Evolutionary conservation across 352 stramenopile species (phyloP), one percentile per base, ranked within the genome.

Genomic region (Phytophthora fragariaefolia): DNA sequence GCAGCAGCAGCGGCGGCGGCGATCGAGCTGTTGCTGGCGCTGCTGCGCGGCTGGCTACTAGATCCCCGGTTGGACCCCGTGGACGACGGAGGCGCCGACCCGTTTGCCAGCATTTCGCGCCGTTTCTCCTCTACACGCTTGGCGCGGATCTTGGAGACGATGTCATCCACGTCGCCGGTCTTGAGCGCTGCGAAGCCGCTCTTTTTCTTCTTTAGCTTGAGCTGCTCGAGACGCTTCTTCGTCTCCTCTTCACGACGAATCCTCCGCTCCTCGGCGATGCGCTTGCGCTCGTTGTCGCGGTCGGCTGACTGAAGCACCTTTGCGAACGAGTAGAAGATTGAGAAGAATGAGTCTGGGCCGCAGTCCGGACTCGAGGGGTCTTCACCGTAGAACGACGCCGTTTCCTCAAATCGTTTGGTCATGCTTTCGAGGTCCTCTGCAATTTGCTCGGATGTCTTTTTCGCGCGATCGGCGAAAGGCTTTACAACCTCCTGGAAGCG

Each of bases 281-380:
- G 87, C 57, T 92, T 92, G 47, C 87, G 87, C 60, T 95, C 87
- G 28, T 95, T 95, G 58, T 95, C 87, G 17, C 85, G 87, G 58
- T 93, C 87, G 0, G 87, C 87, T 0, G 83, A 83, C 71, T 93
- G 85, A 38, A 95, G 65, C 20, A 93, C 71, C 70, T 95, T 93
- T 6, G 83, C 83, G 61, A 93, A 93, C 54, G 85, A 93, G 47
- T 92, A 90, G 24, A 95, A 93, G 50, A 95, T 91, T 17, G 85
- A 93, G 60, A 95, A 95, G 57, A 95, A 95, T 12, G 80, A 69
- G 34, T 95, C 85, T 0, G 87, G 87, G 2, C 85, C 85, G 43
- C 76, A 86, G 40, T 93, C 85, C 2, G 79, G 76, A n/a, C 76
- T 91, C 34, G 82, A 69, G 0, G 84, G 79, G 55, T 95, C 84